phyloP scores from a whole-genome alignment of 1,284 basidiomycete genomes.

The Ceratobasidium sp. region DNA sequence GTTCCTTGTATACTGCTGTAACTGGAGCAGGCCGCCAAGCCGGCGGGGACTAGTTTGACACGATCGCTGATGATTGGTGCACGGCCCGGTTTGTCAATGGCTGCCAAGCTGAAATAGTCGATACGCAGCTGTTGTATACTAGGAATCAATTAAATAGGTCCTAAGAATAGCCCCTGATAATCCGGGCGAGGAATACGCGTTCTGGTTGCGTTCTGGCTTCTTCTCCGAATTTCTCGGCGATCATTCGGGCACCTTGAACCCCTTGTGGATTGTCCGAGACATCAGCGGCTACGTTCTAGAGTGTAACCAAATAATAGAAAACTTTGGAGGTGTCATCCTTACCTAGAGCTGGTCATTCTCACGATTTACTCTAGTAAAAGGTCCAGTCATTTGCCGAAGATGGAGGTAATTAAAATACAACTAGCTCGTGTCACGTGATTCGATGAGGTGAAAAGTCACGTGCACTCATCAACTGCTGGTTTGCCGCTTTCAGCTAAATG shows the following conservation, averaged over 20 bases:
- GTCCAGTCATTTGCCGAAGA: no score
- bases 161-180: background rate
- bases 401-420: no score
- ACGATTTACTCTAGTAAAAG: no score
- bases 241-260: background rate
- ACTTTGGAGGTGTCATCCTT: no score
- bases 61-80: background rate
- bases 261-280: no score
- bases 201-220: background rate
- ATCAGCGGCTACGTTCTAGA: no score
- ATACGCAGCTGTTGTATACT: background rate
- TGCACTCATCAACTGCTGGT: no score
- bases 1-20: background rate
- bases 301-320: no score
- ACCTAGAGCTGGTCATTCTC: no score
- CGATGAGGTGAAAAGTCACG: no score
- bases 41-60: background rate
- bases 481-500: no score
- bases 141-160: background rate
- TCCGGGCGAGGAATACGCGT: background rate
- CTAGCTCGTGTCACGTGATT: no score
- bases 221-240: background rate
- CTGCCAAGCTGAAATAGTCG: background rate
- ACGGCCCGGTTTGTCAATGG: background rate
- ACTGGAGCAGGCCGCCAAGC: background rate